phyloP scores from a whole-genome alignment of 768 basidiomycete genomes.

The Suillus discolor region DNA sequence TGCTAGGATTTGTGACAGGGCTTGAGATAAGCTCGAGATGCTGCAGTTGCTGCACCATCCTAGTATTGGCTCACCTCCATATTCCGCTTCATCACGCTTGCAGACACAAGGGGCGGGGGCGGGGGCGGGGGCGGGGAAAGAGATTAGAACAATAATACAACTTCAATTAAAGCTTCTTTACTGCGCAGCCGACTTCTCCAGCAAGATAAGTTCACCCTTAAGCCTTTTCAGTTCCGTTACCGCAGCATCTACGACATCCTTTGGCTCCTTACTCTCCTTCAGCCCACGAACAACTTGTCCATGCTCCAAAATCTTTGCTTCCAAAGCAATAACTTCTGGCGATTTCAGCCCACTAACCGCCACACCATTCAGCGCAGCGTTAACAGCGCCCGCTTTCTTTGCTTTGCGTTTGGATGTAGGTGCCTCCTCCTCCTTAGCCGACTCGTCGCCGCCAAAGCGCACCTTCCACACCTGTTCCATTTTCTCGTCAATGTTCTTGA shows the following conservation, averaged over 20 bases:
- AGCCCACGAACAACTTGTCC: constrained; percentile 72
- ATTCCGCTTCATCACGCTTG: too few relatives aligned
- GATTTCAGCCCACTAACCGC: constrained; percentile 60
- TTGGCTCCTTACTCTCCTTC: constrained; percentile 53
- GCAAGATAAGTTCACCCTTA: constrained; percentile 53
- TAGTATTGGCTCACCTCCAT: too few relatives aligned
- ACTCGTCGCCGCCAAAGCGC: constrained; percentile 72
- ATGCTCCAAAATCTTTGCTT: constrained; percentile 75
- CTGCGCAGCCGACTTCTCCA: constrained; percentile 13
- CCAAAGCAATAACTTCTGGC: constrained; percentile 70
- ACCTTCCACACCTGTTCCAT: constrained; percentile 81
- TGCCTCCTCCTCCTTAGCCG: constrained; percentile 41
- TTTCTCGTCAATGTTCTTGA: constrained; percentile 91
- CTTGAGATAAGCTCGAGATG: too few relatives aligned
- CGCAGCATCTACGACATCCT: constrained; percentile 45
- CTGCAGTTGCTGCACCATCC: too few relatives aligned
- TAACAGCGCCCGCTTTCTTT: constrained; percentile 53
- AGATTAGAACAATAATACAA: neutral
- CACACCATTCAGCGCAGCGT: constrained; percentile 44
- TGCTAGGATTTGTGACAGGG: too few relatives aligned
- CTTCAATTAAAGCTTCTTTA: constrained; percentile 1
- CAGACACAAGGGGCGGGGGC: too few relatives aligned
- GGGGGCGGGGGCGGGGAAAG: too few relatives aligned
- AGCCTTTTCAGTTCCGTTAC: constrained; percentile 67
- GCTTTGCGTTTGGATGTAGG: constrained; percentile 51